These are phyloP conservation scores for Cronartium ribicola DNA, from an alignment of 1,284 basidiomycete genomes.

Conservation along the genomic window DNA sequence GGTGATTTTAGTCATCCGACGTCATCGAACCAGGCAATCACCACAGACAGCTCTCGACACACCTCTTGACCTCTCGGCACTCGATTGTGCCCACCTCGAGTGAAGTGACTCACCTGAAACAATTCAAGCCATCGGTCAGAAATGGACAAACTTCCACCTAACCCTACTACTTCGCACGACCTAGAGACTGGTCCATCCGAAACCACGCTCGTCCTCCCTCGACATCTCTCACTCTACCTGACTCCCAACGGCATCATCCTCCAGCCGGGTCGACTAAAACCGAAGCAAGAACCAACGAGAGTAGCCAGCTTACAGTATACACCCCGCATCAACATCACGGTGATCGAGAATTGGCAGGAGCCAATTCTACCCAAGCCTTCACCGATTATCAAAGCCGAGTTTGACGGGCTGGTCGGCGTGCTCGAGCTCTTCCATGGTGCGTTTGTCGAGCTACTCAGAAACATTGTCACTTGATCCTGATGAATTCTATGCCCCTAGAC, in stretches of 20 bases:
- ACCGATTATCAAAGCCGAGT: constrained; percentile 11
- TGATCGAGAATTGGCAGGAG: constrained; percentile 15
- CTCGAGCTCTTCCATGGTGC: constrained; percentile 30
- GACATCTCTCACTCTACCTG: constrained; percentile 14
- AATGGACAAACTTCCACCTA: too few species aligned
- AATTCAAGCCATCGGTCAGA: too few species aligned
- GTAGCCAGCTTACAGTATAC: constrained; percentile 21
- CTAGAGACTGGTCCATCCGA: neutral
- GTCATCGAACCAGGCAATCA: too few species aligned
- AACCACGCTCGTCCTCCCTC: neutral
- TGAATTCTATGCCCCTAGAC: neutral
- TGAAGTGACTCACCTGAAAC: too few species aligned
- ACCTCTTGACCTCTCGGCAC: too few species aligned
- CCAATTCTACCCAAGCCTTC: neutral
- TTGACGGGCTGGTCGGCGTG: constrained; percentile 28
- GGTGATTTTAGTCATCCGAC: too few species aligned
- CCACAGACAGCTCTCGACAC: too few species aligned
- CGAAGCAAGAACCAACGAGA: neutral
- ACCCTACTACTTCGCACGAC: too few species aligned
- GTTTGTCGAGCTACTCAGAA: neutral
- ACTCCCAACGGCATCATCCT: neutral
- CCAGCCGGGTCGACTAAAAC: constrained; percentile 6
- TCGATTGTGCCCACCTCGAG: too few species aligned
- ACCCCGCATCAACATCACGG: neutral
- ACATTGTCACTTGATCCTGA: neutral